Evolutionary conservation across 106 monocot species (phyloP).

Genomic region (Dendrobium nobile): DNA sequence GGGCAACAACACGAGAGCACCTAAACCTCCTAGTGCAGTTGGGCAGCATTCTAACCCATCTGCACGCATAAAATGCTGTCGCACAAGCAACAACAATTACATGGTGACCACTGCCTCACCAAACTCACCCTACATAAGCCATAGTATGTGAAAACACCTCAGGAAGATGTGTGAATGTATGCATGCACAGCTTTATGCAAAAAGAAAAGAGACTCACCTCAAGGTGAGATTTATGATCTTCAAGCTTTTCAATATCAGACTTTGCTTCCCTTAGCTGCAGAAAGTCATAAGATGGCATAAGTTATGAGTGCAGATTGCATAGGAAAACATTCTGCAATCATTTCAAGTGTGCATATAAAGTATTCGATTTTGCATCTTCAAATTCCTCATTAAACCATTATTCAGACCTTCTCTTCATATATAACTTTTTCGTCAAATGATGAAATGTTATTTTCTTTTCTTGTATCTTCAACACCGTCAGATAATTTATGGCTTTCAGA

Average conservation of each 20-base stretch:
- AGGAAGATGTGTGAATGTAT: not conserved
- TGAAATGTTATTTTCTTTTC: slow-evolving; percentile 24
- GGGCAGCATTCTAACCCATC: not conserved
- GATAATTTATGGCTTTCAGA: slow-evolving; percentile 36
- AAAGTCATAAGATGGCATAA: not conserved
- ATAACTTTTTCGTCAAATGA: slow-evolving; percentile 30
- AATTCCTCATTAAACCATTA: not conserved
- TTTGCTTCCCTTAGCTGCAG: slow-evolving; percentile 39
- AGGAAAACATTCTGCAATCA: not conserved
- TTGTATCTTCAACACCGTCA: slow-evolving; percentile 23
- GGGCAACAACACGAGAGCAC: not conserved
- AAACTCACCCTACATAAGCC: not conserved
- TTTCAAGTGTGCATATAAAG: not conserved
- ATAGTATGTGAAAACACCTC: not conserved
- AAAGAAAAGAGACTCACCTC: slow-evolving; percentile 29
- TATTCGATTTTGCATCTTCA: not conserved
- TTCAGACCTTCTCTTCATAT: slow-evolving; percentile 39
- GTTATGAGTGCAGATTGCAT: not conserved
- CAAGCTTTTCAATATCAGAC: slow-evolving; percentile 38
- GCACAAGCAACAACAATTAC: not conserved
- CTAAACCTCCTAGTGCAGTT: not conserved
- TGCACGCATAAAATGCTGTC: not conserved
- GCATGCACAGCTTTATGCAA: not conserved
- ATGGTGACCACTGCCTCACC: not conserved
- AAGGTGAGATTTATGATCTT: slow-evolving; percentile 45